Conservation (phyloP, 1,284 basidiomycete genomes). For the Cryptococcus sp. region DNA sequence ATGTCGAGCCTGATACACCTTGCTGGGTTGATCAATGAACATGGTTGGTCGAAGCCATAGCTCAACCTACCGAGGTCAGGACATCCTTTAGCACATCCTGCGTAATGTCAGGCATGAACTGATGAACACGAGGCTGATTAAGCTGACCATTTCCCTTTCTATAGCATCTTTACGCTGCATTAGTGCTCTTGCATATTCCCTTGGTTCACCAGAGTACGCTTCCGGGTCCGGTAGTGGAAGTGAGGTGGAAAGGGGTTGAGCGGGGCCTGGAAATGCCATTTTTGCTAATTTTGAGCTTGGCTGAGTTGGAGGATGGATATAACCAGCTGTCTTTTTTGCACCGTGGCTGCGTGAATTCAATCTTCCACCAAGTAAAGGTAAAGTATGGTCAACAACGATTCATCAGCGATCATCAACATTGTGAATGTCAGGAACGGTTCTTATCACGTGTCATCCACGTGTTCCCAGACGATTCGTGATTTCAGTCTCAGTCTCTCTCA, state of each 20-base stretch:
- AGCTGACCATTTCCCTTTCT: slow-evolving; percentile 41
- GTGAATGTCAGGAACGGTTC: background rate
- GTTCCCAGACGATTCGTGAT: too few species aligned
- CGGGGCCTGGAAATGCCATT: slow-evolving; percentile 22
- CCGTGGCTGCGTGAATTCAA: too few species aligned
- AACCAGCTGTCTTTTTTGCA: too few species aligned
- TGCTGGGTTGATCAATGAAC: slow-evolving; percentile 22
- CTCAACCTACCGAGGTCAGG: slow-evolving; percentile 19
- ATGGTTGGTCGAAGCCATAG: background rate
- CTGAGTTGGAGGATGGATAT: too few species aligned
- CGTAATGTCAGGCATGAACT: background rate
- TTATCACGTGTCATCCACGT: too few species aligned
- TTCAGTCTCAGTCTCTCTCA: too few species aligned
- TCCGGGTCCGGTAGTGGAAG: slow-evolving; percentile 39
- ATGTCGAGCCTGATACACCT: slow-evolving; percentile 47
- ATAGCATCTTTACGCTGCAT: slow-evolving; percentile 45
- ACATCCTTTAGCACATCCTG: slow-evolving; percentile 35
- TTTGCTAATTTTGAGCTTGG: background rate
- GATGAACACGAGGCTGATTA: background rate
- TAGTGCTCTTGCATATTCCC: slow-evolving; percentile 41
- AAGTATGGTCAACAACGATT: background rate
- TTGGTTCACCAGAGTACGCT: slow-evolving; percentile 38
- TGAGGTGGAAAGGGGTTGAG: slow-evolving; percentile 11
- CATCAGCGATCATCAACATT: background rate
- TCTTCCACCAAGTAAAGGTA: too few species aligned